A percentile compares a stretch with the other conserved stretches of the same genome.
These are phyloP conservation scores for Fusarium sp. DNA, from an alignment of 2,329 filamentous ascomycete genomes.

Conservation along the genomic window DNA sequence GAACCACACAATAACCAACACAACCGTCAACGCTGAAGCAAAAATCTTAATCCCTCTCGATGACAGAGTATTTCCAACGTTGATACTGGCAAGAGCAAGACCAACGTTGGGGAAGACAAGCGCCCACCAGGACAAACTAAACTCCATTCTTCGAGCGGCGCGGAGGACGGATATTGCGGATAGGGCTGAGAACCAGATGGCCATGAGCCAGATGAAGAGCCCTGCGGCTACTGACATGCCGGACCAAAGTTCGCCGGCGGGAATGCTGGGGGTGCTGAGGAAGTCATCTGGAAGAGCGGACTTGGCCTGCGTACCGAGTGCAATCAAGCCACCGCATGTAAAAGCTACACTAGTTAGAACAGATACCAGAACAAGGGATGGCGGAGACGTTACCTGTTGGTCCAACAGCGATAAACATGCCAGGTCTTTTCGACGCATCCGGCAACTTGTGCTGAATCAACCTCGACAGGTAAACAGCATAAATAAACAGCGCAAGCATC, in stretches of 20 bases:
- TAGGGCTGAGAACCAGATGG: conserved; percentile 10
- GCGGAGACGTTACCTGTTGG: not conserved
- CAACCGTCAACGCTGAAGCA: not conserved
- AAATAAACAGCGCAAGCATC: conserved; percentile 24
- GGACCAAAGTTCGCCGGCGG: conserved; percentile 9
- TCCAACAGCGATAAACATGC: conserved; percentile 19
- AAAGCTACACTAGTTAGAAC: not conserved
- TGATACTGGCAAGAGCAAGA: conserved; percentile 12
- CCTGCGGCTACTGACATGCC: conserved; percentile 1
- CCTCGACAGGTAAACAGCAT: conserved; percentile 12
- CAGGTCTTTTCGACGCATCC: not conserved
- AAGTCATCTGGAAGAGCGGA: not conserved
- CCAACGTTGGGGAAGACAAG: conserved; percentile 19
- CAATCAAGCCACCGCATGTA: not conserved
- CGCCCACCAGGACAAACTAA: conserved; percentile 14
- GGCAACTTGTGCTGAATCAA: conserved; percentile 18
- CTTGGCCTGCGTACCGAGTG: conserved; percentile 12
- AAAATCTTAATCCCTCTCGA: not conserved
- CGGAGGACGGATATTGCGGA: not conserved
- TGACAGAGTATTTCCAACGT: not conserved
- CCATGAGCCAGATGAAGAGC: conserved; percentile 19
- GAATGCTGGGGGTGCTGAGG: not conserved
- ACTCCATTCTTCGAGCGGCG: not conserved
- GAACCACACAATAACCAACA: conserved; percentile 6
- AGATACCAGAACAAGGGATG: accelerated